A percentile compares a stretch with the other conserved stretches of the same genome.
Conservation (phyloP, 2,329 filamentous ascomycete genomes). For the Colletotrichum orbiculare region DNA sequence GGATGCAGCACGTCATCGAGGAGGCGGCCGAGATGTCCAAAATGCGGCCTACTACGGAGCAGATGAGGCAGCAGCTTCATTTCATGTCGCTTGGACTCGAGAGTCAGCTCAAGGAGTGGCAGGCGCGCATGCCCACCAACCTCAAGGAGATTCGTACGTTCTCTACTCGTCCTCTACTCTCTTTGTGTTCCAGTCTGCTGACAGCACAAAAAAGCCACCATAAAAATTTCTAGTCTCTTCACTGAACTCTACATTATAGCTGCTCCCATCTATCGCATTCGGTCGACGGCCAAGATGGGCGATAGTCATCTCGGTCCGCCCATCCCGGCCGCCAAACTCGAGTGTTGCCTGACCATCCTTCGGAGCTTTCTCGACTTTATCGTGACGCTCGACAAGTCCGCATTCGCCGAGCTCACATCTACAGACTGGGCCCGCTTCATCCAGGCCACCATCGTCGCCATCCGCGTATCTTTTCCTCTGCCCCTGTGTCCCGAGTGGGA, state of each 20-base stretch:
- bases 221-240: slow-evolving; percentile 40
- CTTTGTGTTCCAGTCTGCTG: slow-evolving; percentile 39
- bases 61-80: slow-evolving; percentile 52
- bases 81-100: slow-evolving; percentile 61
- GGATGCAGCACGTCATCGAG: slow-evolving; percentile 53
- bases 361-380: slow-evolving; percentile 48
- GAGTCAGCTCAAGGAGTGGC: slow-evolving; percentile 56
- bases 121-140: slow-evolving; percentile 45
- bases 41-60: slow-evolving; percentile 40
- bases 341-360: slow-evolving; percentile 41
- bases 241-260: slow-evolving; percentile 53
- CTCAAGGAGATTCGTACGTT: slow-evolving; percentile 25
- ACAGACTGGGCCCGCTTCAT: slow-evolving; percentile 59
- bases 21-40: slow-evolving; percentile 50
- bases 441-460: slow-evolving; percentile 52
- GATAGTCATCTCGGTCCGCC: slow-evolving; percentile 31
- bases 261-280: slow-evolving; percentile 45
- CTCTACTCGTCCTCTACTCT: slow-evolving; percentile 44
- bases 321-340: slow-evolving; percentile 39
- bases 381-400: slow-evolving; percentile 42
- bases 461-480: slow-evolving; percentile 60
- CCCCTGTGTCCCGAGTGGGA: slow-evolving; percentile 48
- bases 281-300: slow-evolving; percentile 20
- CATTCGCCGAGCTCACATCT: slow-evolving; percentile 51
- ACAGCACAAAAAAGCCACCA: slow-evolving; percentile 2